Conservation (phyloP, 2,329 filamentous ascomycete species). For the Diaporthe vexans region DNA sequence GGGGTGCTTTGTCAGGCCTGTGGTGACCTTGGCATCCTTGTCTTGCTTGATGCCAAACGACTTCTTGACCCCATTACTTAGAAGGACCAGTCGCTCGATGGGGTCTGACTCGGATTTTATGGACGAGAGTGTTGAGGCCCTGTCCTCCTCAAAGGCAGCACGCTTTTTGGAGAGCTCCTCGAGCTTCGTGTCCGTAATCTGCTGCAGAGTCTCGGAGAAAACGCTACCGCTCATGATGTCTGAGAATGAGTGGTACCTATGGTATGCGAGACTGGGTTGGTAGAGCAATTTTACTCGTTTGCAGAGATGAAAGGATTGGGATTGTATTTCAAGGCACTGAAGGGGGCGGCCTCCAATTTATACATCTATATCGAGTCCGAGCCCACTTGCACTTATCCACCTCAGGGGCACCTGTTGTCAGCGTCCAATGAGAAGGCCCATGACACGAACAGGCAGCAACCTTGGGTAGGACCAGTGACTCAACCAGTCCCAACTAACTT, state of each 20-base stretch:
- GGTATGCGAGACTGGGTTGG: background rate
- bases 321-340: background rate
- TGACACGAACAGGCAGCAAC: conserved; percentile 4
- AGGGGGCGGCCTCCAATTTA: conserved; percentile 1
- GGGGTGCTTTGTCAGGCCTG: conserved; percentile 47
- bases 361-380: background rate
- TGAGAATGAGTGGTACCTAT: background rate
- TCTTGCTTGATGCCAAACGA: conserved; percentile 63
- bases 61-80: conserved; percentile 54
- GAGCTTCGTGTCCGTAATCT: conserved; percentile 60
- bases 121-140: conserved; percentile 49
- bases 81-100: conserved; percentile 49
- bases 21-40: conserved; percentile 60
- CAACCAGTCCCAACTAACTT: background rate
- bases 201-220: conserved; percentile 58
- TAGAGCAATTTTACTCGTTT: background rate
- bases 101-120: conserved; percentile 46
- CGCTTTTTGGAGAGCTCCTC: conserved; percentile 59
- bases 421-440: conserved; percentile 16
- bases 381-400: conserved; percentile 18
- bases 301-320: background rate
- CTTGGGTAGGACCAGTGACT: conserved; percentile 1
- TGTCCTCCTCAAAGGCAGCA: conserved; percentile 53
- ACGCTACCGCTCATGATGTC: conserved; percentile 49
- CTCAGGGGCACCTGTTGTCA: conserved; percentile 3